These are phyloP conservation scores for Pyrus betulifolia DNA, from an alignment of 306 rosid species.

Conservation along the genomic window DNA sequence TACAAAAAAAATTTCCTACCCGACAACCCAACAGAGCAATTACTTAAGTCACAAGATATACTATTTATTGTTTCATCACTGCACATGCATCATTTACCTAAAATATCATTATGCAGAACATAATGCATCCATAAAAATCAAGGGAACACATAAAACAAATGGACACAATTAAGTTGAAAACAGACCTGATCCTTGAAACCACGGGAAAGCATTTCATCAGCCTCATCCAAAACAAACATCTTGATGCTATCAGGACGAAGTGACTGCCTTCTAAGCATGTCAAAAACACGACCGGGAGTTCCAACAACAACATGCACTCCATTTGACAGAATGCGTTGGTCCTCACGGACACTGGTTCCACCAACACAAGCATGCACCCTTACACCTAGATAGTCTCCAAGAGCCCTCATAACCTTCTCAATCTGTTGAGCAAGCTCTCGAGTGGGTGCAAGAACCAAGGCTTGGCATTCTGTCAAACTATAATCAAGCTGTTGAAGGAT, in stretches of 20 bases:
- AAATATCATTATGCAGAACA: neutral
- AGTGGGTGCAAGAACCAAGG: conserved; percentile 72
- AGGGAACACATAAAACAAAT: neutral
- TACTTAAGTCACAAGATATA: neutral
- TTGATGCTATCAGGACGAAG: conserved; percentile 59
- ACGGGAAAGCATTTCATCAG: conserved; percentile 79
- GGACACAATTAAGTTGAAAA: neutral
- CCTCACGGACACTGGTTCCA: conserved; percentile 76
- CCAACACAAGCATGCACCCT: conserved; percentile 83
- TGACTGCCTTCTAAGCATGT: conserved; percentile 70
- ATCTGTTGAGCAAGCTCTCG: conserved; percentile 81
- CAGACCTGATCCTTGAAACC: conserved; percentile 79
- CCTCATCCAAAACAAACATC: conserved; percentile 85
- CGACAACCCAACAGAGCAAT: neutral
- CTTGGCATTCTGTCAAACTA: conserved; percentile 52
- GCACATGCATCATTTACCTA: neutral
- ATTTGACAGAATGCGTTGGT: conserved; percentile 58
- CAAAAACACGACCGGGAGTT: conserved; percentile 80
- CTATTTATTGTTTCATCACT: neutral
- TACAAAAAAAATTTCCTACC: neutral
- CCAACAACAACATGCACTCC: conserved; percentile 87
- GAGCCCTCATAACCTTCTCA: conserved; percentile 86
- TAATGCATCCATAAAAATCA: neutral
- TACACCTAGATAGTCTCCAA: conserved; percentile 74
- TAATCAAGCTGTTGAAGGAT: conserved; percentile 72